Percentiles rank a stretch among this genome's conserved stretches.
Evolutionary conservation across 225 moss, liverwort and hornwort species (phyloP).

Genomic region (Pleurozium schreberi): DNA sequence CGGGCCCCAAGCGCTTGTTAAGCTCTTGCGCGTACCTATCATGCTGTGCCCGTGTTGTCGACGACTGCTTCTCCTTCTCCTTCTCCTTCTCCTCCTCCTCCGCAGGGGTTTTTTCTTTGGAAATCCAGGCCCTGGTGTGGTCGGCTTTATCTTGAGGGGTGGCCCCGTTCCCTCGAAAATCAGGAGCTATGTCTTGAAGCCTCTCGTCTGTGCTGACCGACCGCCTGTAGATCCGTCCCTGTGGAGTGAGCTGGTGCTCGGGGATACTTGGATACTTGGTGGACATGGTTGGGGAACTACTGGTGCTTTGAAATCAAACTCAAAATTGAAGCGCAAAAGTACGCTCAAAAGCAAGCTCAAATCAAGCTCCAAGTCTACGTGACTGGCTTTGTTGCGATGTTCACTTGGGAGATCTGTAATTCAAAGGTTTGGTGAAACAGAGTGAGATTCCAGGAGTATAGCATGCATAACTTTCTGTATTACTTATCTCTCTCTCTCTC

Average conservation of each 20-base stretch:
- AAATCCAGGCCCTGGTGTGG: conserved; percentile 1
- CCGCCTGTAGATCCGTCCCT: background rate
- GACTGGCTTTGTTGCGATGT: background rate
- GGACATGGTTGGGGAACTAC: background rate
- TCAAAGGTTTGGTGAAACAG: background rate
- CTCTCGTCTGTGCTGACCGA: background rate
- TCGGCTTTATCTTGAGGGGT: background rate
- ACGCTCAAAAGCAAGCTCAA: background rate
- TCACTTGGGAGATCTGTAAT: background rate
- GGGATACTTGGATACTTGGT: background rate
- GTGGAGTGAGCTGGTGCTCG: background rate
- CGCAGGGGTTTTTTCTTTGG: background rate
- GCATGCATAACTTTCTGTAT: background rate
- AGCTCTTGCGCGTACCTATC: background rate
- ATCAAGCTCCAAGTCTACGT: background rate
- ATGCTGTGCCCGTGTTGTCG: background rate
- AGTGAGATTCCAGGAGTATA: background rate
- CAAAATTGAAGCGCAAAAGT: background rate
- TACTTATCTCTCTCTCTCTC: no score
- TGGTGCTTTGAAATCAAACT: background rate
- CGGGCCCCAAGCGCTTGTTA: background rate
- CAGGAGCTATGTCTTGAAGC: background rate
- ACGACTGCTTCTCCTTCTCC: background rate
- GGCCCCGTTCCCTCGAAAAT: background rate
- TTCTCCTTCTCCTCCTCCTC: background rate